A percentile compares a stretch with the other conserved stretches of the same genome.
phyloP scores from a whole-genome alignment of 768 basidiomycete species.

The Cystofilobasidium bisporidii region DNA sequence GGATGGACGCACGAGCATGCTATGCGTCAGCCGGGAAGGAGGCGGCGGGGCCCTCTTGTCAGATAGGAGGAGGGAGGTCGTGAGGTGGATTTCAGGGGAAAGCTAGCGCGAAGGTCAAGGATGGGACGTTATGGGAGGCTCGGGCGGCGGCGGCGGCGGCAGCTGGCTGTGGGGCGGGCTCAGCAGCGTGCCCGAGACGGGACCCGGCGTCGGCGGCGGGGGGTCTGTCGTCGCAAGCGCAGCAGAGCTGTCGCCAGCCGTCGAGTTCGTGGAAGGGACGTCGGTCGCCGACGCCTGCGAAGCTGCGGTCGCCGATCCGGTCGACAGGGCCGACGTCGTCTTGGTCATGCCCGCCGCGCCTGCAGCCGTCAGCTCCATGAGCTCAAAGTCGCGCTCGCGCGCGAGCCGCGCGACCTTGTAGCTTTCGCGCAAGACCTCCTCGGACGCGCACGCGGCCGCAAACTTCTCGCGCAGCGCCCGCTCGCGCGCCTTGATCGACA shows the following conservation, averaged over 20 bases:
- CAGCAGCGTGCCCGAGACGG: background rate
- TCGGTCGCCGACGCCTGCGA: background rate
- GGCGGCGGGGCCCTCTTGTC: no score
- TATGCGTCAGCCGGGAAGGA: no score
- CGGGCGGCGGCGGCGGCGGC: background rate
- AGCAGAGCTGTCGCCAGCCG: no score
- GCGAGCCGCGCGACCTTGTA: conserved; percentile 1
- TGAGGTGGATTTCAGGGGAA: no score
- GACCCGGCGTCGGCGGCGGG: background rate
- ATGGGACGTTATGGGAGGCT: no score
- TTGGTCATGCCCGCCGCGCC: background rate
- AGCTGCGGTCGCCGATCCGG: background rate
- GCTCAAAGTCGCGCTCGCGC: conserved; percentile 1
- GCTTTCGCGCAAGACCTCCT: background rate
- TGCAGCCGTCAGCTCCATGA: background rate
- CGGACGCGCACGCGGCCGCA: background rate
- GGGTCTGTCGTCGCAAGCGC: background rate
- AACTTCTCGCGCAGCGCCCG: background rate
- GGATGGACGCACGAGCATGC: no score
- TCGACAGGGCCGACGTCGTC: background rate
- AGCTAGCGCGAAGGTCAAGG: no score
- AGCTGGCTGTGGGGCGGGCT: conserved; percentile 2
- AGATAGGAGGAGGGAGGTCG: no score
- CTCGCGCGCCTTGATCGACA: conserved; percentile 5
- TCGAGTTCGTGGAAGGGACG: background rate